Evolutionary conservation across 805 yeast genomes (phyloP).

Genomic region (Monosporozyma yasuniensis): DNA sequence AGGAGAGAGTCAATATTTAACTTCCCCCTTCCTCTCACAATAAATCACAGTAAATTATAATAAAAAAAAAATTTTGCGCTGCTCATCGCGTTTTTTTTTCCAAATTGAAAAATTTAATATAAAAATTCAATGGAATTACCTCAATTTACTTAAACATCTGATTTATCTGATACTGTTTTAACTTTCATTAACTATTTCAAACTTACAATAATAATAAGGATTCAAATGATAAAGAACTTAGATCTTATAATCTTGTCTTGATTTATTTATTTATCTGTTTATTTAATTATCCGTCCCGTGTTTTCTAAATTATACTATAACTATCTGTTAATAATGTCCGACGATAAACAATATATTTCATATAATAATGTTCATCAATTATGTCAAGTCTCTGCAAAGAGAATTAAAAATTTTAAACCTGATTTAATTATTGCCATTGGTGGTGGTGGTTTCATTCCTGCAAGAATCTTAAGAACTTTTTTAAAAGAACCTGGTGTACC

Average conservation of each 20-base stretch:
- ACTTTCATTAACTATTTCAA: too few relatives aligned
- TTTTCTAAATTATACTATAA: too few relatives aligned
- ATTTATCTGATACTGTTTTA: too few relatives aligned
- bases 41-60: too few relatives aligned
- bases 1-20: too few relatives aligned
- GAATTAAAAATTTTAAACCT: constrained; percentile 64
- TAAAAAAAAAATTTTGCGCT: too few relatives aligned
- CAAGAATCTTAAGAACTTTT: constrained; percentile 89
- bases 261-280: background rate
- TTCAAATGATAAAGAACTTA: background rate
- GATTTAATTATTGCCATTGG: constrained; percentile 93
- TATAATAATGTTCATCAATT: constrained; percentile 75
- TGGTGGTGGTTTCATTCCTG: constrained; percentile 97
- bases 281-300: background rate
- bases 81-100: too few relatives aligned
- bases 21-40: too few relatives aligned
- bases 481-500: constrained; percentile 80
- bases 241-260: background rate
- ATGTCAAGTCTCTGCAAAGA: constrained; percentile 54
- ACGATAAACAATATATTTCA: constrained; percentile 58
- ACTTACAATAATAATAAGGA: background rate
- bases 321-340: constrained; percentile 22
- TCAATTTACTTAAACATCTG: too few relatives aligned
- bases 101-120: too few relatives aligned
- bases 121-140: too few relatives aligned